Percentiles rank a stretch among this genome's conserved stretches.
phyloP scores from a whole-genome alignment of 2,329 filamentous ascomycete genomes.

The Aureobasidium subglaciale region DNA sequence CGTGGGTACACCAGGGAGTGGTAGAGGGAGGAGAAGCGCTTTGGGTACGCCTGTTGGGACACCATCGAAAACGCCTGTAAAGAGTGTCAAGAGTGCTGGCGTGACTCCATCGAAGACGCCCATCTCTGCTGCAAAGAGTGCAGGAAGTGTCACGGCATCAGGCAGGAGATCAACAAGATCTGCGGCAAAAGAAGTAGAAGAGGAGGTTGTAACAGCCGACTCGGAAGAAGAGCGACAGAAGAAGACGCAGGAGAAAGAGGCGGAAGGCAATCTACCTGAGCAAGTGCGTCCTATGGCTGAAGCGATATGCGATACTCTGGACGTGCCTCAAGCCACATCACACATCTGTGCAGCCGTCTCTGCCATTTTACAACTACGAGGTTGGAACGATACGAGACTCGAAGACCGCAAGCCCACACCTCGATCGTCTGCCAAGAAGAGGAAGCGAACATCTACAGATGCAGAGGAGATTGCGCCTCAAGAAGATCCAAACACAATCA shows the following conservation, averaged over 20 bases:
- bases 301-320: constrained; percentile 38
- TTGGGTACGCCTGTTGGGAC: neutral
- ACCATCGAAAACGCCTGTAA: constrained; percentile 9
- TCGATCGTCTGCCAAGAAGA: neutral
- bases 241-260: constrained; percentile 1
- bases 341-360: constrained; percentile 21
- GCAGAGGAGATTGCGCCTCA: neutral
- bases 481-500: constrained; percentile 17
- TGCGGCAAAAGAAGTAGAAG: neutral
- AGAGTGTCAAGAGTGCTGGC: neutral
- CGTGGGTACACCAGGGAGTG: neutral
- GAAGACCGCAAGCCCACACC: neutral
- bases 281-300: constrained; percentile 39
- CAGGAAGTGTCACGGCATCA: neutral
- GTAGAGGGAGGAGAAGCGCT: neutral
- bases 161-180: neutral
- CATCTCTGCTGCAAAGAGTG: neutral
- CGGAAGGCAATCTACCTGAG: neutral
- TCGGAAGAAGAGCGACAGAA: neutral
- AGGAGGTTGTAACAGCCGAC: neutral
- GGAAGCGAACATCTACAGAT: constrained; percentile 4
- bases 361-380: constrained; percentile 17
- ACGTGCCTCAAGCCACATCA: constrained; percentile 17
- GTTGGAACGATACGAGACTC: neutral
- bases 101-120: constrained; percentile 1